Percentiles rank a stretch among this genome's conserved stretches.
phyloP scores from a whole-genome alignment of 2,329 filamentous ascomycete species.

The Verticillium dahliae region DNA sequence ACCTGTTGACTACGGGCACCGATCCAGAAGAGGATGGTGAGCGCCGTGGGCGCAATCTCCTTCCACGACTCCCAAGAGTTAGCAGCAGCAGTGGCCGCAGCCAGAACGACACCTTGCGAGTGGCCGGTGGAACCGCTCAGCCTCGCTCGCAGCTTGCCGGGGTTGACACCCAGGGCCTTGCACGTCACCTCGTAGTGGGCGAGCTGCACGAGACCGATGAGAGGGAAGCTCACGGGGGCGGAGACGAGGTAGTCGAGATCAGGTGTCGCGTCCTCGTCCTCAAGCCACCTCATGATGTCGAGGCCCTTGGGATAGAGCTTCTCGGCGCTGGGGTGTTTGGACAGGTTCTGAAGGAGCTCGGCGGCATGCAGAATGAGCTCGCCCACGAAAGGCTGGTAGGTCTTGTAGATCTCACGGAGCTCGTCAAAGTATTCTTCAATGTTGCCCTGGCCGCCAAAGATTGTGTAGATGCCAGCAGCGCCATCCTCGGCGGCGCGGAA shows the following conservation, averaged over 20 bases:
- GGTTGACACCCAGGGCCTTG: conserved; percentile 82
- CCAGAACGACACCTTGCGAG: conserved; percentile 92
- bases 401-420: conserved; percentile 82
- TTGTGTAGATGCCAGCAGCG: conserved; percentile 80
- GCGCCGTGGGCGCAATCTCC: conserved; percentile 68
- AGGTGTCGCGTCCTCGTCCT: conserved; percentile 80
- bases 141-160: conserved; percentile 78
- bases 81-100: conserved; percentile 83
- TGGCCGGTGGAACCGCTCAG: conserved; percentile 89
- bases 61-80: conserved; percentile 91
- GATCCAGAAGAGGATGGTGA: conserved; percentile 98
- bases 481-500: conserved; percentile 81
- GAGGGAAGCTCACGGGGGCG: conserved; percentile 87
- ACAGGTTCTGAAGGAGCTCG: conserved; percentile 78
- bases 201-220: conserved; percentile 94
- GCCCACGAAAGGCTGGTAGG: conserved; percentile 85
- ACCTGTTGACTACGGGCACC: conserved; percentile 95
- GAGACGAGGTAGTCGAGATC: conserved; percentile 93
- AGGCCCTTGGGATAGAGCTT: conserved; percentile 98
- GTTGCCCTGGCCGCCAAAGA: conserved; percentile 96
- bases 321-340: conserved; percentile 76
- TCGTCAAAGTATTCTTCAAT: conserved; percentile 99
- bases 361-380: conserved; percentile 77
- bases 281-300: conserved; percentile 90
- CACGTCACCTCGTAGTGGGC: conserved; percentile 94